A percentile compares a stretch with the other conserved stretches of the same genome.
These are phyloP conservation scores for Nymphaea thermarum DNA, from an alignment of 164 flowering plant species.

Conservation along the genomic window DNA sequence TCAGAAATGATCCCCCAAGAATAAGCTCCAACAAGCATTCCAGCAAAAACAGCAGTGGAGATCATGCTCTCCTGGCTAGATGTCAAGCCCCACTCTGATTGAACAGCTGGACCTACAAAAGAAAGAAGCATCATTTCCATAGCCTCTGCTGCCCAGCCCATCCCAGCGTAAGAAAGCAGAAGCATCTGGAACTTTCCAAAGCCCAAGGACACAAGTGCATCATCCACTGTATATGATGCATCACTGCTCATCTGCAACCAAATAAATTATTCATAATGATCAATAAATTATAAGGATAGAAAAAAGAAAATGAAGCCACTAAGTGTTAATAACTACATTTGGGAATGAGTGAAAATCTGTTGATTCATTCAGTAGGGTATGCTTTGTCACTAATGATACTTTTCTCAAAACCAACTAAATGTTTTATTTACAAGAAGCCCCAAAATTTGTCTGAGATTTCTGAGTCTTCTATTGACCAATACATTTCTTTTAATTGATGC, in stretches of 20 bases:
- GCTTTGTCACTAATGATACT: no score
- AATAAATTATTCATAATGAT: not conserved
- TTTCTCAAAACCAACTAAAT: no score
- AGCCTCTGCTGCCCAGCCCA: constrained; percentile 83
- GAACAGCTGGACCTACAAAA: constrained; percentile 81
- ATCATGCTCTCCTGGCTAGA: constrained; percentile 61
- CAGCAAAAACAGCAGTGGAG: constrained; percentile 80
- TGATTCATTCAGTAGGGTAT: no score
- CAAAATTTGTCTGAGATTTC: no score
- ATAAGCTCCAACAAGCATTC: constrained; percentile 89
- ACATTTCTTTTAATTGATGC: no score
- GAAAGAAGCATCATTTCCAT: constrained; percentile 98
- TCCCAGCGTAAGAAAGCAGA: constrained; percentile 75
- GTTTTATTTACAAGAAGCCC: no score
- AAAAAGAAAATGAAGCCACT: no score
- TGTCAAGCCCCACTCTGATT: constrained; percentile 67
- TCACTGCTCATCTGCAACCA: constrained; percentile 35
- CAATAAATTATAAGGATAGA: no score
- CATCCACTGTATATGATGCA: constrained; percentile 54
- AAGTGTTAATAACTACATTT: no score
- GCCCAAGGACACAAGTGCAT: constrained; percentile 59
- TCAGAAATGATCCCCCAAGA: constrained; percentile 89
- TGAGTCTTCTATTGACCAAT: no score
- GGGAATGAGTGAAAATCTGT: no score
- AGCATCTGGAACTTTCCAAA: constrained; percentile 73